A percentile compares a stretch with the other conserved stretches of the same genome.
phyloP scores from a whole-genome alignment of 2,329 filamentous ascomycete genomes.

The Neocucurbitaria cava region DNA sequence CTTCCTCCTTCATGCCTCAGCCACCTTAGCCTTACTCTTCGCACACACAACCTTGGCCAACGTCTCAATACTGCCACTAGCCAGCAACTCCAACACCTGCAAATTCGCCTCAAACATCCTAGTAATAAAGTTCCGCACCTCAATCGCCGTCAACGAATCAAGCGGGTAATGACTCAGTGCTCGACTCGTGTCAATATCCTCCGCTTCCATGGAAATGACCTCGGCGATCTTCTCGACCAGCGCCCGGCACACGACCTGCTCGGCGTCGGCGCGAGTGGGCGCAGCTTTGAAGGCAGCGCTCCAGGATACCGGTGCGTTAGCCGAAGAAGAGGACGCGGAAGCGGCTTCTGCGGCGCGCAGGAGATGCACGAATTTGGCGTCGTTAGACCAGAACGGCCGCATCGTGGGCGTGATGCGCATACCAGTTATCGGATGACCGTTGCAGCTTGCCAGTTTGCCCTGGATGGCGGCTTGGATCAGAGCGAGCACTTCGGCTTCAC shows the following conservation, averaged over 20 bases:
- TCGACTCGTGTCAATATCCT: conserved; percentile 32
- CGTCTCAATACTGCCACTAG: conserved; percentile 16
- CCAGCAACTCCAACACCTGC: conserved; percentile 64
- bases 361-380: conserved; percentile 35
- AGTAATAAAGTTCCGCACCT: conserved; percentile 41
- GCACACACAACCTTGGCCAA: not conserved
- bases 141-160: conserved; percentile 41
- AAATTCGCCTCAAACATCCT: conserved; percentile 57
- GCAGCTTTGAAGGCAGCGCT: conserved; percentile 32
- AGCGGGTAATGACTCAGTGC: conserved; percentile 32
- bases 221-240: conserved; percentile 37
- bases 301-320: conserved; percentile 27
- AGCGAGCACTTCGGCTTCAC: conserved; percentile 35
- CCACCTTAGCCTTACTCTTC: not conserved
- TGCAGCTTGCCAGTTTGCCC: conserved; percentile 28
- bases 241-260: conserved; percentile 28
- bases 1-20: not conserved
- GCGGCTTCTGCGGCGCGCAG: conserved; percentile 28
- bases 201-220: conserved; percentile 29
- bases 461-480: conserved; percentile 29
- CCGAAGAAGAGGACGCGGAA: conserved; percentile 12
- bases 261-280: conserved; percentile 23
- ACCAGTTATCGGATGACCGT: conserved; percentile 38
- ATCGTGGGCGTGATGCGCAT: conserved; percentile 32
- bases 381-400: conserved; percentile 35